Conservation (phyloP, 306 rosid species). For the Vigna hirtella region DNA sequence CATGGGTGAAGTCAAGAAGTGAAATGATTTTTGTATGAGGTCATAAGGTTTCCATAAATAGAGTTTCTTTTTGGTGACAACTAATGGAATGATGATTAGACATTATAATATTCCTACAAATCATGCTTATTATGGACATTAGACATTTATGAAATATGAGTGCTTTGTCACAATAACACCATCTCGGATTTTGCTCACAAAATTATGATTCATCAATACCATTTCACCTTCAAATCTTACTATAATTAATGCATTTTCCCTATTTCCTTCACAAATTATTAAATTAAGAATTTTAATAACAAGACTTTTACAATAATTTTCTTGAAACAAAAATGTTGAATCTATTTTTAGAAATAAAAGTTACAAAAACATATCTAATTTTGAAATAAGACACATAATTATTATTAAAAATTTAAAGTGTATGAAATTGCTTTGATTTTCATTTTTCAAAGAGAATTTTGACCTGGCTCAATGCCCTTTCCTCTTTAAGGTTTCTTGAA, state of each 20-base stretch:
- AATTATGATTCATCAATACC: no score
- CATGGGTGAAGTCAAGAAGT: slow-evolving; percentile 30
- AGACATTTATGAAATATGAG: slow-evolving; percentile 10
- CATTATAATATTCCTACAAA: neutral
- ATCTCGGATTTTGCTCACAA: no score
- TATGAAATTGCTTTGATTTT: neutral
- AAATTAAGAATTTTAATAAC: neutral
- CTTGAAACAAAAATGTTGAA: no score
- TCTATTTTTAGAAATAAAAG: no score
- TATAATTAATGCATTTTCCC: neutral
- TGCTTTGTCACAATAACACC: neutral
- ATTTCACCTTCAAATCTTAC: no score
- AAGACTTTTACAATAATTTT: no score
- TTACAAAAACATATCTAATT: neutral
- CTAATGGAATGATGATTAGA: slow-evolving; percentile 27
- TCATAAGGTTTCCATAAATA: slow-evolving; percentile 10
- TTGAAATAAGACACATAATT: neutral
- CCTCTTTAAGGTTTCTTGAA: neutral
- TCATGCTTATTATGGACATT: slow-evolving; percentile 24
- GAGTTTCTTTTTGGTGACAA: neutral
- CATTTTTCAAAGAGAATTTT: neutral
- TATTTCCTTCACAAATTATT: neutral
- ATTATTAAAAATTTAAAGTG: no score
- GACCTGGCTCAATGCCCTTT: neutral
- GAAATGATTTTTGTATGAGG: slow-evolving; percentile 19